A percentile compares a stretch with the other conserved stretches of the same genome.
Conservation (phyloP, 805 yeast genomes). For the Candida ipomoeae region DNA sequence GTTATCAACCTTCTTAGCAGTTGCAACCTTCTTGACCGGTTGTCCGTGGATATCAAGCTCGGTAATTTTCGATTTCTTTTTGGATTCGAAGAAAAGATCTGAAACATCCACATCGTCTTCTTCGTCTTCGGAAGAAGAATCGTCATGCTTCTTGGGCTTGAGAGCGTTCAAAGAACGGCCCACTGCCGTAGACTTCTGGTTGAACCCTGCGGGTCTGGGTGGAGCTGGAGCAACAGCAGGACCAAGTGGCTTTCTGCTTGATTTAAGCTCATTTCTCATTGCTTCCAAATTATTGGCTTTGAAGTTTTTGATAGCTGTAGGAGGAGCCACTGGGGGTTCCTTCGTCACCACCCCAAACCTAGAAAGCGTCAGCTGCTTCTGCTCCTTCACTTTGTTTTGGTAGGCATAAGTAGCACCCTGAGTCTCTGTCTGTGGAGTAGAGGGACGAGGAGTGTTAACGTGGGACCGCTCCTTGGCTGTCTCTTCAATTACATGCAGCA, state of each 20-base stretch:
- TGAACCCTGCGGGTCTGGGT: slow-evolving; percentile 53
- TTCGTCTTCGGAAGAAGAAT: slow-evolving; percentile 30
- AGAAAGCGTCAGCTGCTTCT: slow-evolving; percentile 33
- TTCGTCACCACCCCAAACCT: slow-evolving; percentile 32
- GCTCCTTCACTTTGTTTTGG: slow-evolving; percentile 20
- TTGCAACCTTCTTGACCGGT: slow-evolving; percentile 24
- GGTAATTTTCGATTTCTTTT: slow-evolving; percentile 34
- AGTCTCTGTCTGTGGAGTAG: background rate
- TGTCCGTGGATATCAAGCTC: slow-evolving; percentile 44
- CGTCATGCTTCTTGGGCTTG: slow-evolving; percentile 27
- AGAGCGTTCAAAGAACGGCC: slow-evolving; percentile 38
- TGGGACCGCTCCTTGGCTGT: slow-evolving; percentile 31
- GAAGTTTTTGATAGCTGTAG: slow-evolving; percentile 27
- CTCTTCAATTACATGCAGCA: slow-evolving; percentile 41
- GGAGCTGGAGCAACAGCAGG: slow-evolving; percentile 39
- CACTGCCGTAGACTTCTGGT: slow-evolving; percentile 27
- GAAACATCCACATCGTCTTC: slow-evolving; percentile 36
- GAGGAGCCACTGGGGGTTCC: slow-evolving; percentile 33
- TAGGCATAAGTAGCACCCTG: slow-evolving; percentile 13
- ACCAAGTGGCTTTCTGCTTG: slow-evolving; percentile 17
- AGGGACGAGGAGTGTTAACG: slow-evolving; percentile 15
- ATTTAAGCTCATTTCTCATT: slow-evolving; percentile 29
- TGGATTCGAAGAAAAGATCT: slow-evolving; percentile 37
- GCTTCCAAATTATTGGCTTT: slow-evolving; percentile 32
- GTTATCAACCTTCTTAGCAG: slow-evolving; percentile 29